Percentiles rank a stretch among this genome's conserved stretches.
phyloP scores from a whole-genome alignment of 2,329 filamentous ascomycete species.

The Sphaerostilbella broomeana region DNA sequence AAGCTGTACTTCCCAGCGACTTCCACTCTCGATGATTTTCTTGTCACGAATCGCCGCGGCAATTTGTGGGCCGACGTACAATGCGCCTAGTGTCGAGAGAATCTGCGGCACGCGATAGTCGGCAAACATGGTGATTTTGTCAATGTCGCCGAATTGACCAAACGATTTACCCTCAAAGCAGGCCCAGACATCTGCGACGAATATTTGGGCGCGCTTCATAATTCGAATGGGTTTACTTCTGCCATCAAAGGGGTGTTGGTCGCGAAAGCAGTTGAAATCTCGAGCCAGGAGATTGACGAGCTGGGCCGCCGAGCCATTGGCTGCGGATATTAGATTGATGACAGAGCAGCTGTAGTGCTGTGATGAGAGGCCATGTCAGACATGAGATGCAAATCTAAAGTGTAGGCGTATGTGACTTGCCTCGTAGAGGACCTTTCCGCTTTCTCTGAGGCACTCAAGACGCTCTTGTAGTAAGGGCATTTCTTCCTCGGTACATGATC shows the following conservation, averaged over 20 bases:
- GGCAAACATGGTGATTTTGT: conserved; percentile 96
- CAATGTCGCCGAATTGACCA: conserved; percentile 81
- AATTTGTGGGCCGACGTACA: conserved; percentile 77
- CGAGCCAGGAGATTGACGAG: conserved; percentile 80
- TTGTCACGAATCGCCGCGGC: conserved; percentile 61
- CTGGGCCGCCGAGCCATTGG: conserved; percentile 70
- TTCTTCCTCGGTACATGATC: conserved; percentile 76
- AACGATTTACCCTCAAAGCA: conserved; percentile 78
- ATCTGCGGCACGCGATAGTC: conserved; percentile 97
- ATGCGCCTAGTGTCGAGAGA: conserved; percentile 71
- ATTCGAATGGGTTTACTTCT: conserved; percentile 66
- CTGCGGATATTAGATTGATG: conserved; percentile 63
- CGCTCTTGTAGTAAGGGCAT: conserved; percentile 80
- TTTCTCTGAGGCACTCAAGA: conserved; percentile 72
- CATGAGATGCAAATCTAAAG: not conserved
- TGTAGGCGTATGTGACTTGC: conserved; percentile 39
- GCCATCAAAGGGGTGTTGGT: conserved; percentile 69
- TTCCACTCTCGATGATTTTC: conserved; percentile 62
- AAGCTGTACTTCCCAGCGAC: conserved; percentile 78
- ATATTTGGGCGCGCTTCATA: conserved; percentile 90
- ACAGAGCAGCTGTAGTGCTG: conserved; percentile 74
- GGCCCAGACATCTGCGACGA: conserved; percentile 94
- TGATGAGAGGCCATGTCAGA: not conserved
- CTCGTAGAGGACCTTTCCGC: conserved; percentile 71
- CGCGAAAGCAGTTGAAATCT: conserved; percentile 79